A percentile compares a stretch with the other conserved stretches of the same genome.
phyloP scores from a whole-genome alignment of 805 yeast genomes.

The Candida yuanshanica region DNA sequence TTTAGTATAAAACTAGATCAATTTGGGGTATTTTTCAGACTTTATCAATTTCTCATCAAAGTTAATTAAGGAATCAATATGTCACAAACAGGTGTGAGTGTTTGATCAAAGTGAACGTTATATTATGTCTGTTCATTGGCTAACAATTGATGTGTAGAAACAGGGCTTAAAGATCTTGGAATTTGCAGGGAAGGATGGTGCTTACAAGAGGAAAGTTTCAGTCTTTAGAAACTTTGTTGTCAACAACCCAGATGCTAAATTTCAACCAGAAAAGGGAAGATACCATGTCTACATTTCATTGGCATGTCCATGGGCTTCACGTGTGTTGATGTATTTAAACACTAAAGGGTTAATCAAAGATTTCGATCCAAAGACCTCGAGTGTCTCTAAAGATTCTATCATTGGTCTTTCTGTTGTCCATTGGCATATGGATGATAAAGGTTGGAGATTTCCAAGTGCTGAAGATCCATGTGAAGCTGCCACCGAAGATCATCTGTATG shows the following conservation, averaged over 20 bases:
- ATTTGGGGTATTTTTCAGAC: too few relatives aligned
- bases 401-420: constrained; percentile 77
- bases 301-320: constrained; percentile 96
- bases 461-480: constrained; percentile 36
- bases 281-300: constrained; percentile 82
- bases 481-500: constrained; percentile 56
- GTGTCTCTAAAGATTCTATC: constrained; percentile 33
- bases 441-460: constrained; percentile 74
- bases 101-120: too few relatives aligned
- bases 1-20: too few relatives aligned
- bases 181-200: constrained; percentile 48
- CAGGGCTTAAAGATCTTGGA: constrained; percentile 36
- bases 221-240: constrained; percentile 65
- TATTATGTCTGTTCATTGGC: not conserved
- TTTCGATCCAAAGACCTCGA: constrained; percentile 27
- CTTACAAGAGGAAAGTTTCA: constrained; percentile 47
- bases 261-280: constrained; percentile 70
- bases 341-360: constrained; percentile 64
- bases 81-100: constrained; percentile 12
- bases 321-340: constrained; percentile 66
- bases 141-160: constrained; percentile 8
- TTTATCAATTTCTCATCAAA: too few relatives aligned
- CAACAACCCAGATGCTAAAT: constrained; percentile 49
- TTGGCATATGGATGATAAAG: constrained; percentile 82
- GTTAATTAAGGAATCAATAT: too few relatives aligned